Conservation (phyloP, 805 yeast species). For the Candida maltosa region DNA sequence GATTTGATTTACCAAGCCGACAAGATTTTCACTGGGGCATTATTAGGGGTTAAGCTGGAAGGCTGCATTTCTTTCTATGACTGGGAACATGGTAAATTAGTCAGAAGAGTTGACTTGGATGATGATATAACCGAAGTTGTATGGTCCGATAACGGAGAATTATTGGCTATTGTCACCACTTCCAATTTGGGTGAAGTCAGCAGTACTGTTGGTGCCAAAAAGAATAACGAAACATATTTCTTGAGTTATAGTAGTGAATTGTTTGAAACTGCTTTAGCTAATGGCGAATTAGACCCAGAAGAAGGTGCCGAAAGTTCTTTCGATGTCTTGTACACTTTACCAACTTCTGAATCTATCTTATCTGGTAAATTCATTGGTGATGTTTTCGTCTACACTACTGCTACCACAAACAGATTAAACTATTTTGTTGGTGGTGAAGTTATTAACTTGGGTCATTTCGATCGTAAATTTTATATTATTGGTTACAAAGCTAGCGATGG, state of each 20-base stretch:
- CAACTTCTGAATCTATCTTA: conserved; percentile 64
- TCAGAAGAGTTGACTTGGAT: conserved; percentile 81
- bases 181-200: conserved; percentile 20
- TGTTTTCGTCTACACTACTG: conserved; percentile 87
- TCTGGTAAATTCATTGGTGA: conserved; percentile 98
- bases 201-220: conserved; percentile 16
- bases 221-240: conserved; percentile 66
- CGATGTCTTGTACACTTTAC: conserved; percentile 77
- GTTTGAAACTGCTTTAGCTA: conserved; percentile 59
- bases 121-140: conserved; percentile 72
- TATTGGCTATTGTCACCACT: conserved; percentile 63
- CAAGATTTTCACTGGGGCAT: conserved; percentile 83
- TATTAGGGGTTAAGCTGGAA: conserved; percentile 79
- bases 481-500: conserved; percentile 92
- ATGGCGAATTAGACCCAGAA: conserved; percentile 61
- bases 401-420: conserved; percentile 77
- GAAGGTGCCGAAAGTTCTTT: conserved; percentile 89
- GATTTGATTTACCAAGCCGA: conserved; percentile 72
- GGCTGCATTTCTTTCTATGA: conserved; percentile 87
- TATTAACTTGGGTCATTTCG: conserved; percentile 89
- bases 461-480: conserved; percentile 77
- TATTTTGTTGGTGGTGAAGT: conserved; percentile 93
- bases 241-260: conserved; percentile 68
- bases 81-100: conserved; percentile 85
- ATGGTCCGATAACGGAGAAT: conserved; percentile 94